These are phyloP conservation scores for Yamadazyma buinensis DNA, from an alignment of 1,139 yeast species.

Conservation along the genomic window DNA sequence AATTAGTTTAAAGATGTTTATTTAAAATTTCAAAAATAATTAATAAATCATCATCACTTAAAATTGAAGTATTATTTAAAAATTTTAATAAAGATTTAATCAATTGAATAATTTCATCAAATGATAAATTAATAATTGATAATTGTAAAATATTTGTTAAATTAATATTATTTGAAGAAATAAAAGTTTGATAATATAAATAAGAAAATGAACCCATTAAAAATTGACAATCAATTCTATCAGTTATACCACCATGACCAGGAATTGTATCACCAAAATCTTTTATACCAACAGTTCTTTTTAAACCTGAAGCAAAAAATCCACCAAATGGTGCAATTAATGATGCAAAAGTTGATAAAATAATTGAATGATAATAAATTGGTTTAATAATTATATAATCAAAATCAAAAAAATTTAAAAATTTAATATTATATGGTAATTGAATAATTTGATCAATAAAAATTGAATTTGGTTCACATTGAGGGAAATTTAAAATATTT, in stretches of 20 bases:
- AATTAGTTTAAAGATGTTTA: constrained; percentile 4
- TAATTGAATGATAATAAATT: constrained; percentile 81
- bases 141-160: constrained; percentile 73
- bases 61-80: constrained; percentile 52
- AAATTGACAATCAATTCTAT: constrained; percentile 96
- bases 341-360: constrained; percentile 91
- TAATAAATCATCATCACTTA: constrained; percentile 30
- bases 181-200: constrained; percentile 87
- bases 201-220: constrained; percentile 95
- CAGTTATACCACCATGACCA: constrained; percentile 98
- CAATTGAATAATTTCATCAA: constrained; percentile 63
- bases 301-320: constrained; percentile 93
- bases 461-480: constrained; percentile 84
- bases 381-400: constrained; percentile 63
- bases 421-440: constrained; percentile 66
- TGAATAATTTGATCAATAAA: constrained; percentile 76
- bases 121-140: constrained; percentile 67
- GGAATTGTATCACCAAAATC: constrained; percentile 35
- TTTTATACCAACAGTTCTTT: constrained; percentile 89
- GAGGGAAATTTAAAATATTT: constrained; percentile 41
- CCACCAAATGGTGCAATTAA: constrained; percentile 99
- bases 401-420: constrained; percentile 30
- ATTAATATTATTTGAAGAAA: constrained; percentile 67
- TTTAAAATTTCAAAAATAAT: constrained; percentile 28
- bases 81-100: constrained; percentile 60